Conservation (phyloP, 345 rosid species). For the Xanthoceras sorbifolium region DNA sequence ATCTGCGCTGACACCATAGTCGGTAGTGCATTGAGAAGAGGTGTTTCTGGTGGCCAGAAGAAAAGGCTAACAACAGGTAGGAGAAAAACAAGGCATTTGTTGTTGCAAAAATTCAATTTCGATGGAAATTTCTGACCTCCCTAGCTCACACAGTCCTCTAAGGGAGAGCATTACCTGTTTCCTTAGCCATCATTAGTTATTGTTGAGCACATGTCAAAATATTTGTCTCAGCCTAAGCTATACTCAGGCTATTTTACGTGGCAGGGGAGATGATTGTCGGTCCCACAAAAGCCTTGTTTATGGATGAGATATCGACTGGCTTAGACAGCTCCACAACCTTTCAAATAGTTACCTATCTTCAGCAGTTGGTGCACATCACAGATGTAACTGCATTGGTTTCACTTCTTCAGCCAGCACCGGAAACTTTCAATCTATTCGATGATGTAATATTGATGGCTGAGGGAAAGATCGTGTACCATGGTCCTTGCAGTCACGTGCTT, state of each 20-base stretch:
- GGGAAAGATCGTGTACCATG: conserved; percentile 56
- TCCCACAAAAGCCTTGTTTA: conserved; percentile 50
- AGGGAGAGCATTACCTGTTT: not conserved
- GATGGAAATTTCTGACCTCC: not conserved
- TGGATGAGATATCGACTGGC: conserved; percentile 66
- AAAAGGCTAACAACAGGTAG: conserved; percentile 47
- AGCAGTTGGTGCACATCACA: conserved; percentile 47
- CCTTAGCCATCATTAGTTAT: no score
- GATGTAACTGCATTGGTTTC: conserved; percentile 49
- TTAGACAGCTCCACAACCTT: conserved; percentile 65
- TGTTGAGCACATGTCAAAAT: not conserved
- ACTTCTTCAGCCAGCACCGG: conserved; percentile 70
- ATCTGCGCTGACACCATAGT: conserved; percentile 43
- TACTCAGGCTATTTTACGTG: conserved; percentile 2
- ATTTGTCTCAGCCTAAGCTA: not conserved
- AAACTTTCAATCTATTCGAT: conserved; percentile 58
- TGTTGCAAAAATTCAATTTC: not conserved
- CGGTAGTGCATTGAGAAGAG: conserved; percentile 41
- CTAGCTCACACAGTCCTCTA: not conserved
- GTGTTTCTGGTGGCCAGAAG: conserved; percentile 55
- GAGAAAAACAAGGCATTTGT: not conserved
- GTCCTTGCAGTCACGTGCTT: conserved; percentile 40
- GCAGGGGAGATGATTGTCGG: conserved; percentile 62
- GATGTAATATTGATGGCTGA: conserved; percentile 59
- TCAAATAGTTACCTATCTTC: conserved; percentile 52